Evolutionary conservation across 2,329 filamentous ascomycete species (phyloP), one percentile per base, ranked within the genome.

Genomic region (Aureobasidium lini): DNA sequence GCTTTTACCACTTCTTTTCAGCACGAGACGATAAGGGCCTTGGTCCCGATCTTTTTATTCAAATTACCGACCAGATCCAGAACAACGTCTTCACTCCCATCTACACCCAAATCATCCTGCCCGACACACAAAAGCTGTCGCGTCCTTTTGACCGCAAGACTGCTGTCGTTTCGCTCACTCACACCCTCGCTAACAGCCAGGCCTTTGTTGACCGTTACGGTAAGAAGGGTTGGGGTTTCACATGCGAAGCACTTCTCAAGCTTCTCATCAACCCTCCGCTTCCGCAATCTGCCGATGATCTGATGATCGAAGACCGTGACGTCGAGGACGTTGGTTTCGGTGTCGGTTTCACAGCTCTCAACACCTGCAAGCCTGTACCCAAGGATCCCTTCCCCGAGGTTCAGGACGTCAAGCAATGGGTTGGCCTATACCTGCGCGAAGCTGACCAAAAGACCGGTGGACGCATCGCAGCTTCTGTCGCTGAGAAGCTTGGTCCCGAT

Each of bases 261-360:
- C 81, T 97, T 13, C 81, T 99, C 7, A 87, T 93, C 70, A 95
- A 96, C 73, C 90, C 93, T 29, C 92, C 93, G 37, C 82, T 93
- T 4, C 79, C 80, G 13, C 76, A 81, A 6, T 76, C 78, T 15
- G 83, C 86, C 1, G 76, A 81, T 37, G 86, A 87, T 60, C 85
- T 88, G 60, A 77, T 89, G 53, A 86, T 95, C 63, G 83, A 85
- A 10, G 94, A 97, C 70, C 86, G 90, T 3, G 93, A 97, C 68
- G 89, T 96, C 29, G 94, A 99, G 67, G 94, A 99, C 71, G 85
- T 96, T 65, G 87, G 90, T 31, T 99, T 99, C 69, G 94, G 94
- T 29, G 86, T 96, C 64, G 93, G 91, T 8, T 99, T 95, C 75
- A 97, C 94, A 0, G 87, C 89, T 34, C 82, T 99, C 63, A 95